Evolutionary conservation across 2,329 filamentous ascomycete genomes (phyloP), one percentile per base, ranked within the genome.

Genomic region (Ascochyta clinopodiicola): DNA sequence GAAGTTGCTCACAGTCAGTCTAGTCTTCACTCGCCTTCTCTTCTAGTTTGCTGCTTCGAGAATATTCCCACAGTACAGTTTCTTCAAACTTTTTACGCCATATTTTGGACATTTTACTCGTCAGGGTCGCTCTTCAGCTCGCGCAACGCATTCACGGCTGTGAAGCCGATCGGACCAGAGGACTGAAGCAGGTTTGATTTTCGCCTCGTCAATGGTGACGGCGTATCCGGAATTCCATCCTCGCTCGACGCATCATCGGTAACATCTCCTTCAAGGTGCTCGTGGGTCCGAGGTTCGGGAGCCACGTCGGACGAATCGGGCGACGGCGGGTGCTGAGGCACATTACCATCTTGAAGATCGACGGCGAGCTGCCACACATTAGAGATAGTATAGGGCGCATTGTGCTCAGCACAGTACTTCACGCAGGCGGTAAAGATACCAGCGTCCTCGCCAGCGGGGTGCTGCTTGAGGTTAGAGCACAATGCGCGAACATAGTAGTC

Each of bases 341-440:
- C 10, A 1, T 24, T 27, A 3, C 52, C 55, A 8, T 51, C 34
- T 10, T 55, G 46, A 4, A 68, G 57, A 12, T 53, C 51, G 4
- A 40, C 8, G 1, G 64, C 66, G 1, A 69, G 55, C 38, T 61
- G 13, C 4, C 42, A 46, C 4, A 63, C 61, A 15, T 63, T 62
- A 2, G 42, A 43, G 13, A 67, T 31, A 3, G 56, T 64, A 31
- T 62, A 67, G 0, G 31, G 15, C 0, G 52, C 60, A 2, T 63
- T 10, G 3, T 61, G 49, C 27, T 67, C 61, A 1, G 55, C 39
- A 34, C 69, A 71, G 37, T 61, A 70, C 32, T 63, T 51, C 1
- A 73, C 65, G 22, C 69, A 70, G 0, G 47, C 21, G 0, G 69
- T 72, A 49, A 74, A 73, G n/a, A 70, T 62, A 2, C 70, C 70